Conservation (phyloP, 805 yeast genomes). For the Barnettozyma siamensis region DNA sequence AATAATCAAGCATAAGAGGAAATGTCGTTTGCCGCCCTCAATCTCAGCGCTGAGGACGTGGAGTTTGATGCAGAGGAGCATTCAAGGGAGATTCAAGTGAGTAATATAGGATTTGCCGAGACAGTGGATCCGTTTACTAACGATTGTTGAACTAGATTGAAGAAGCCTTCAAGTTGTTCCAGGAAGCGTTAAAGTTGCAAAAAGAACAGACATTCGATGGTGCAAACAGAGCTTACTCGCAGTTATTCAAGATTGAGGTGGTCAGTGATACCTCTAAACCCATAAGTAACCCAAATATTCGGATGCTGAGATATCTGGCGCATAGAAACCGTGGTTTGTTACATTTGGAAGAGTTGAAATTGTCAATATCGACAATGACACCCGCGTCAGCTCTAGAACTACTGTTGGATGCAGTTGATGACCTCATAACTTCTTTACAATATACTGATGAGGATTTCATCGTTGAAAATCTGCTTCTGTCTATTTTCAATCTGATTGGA, state of each 20-base stretch:
- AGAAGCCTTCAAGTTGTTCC: constrained; percentile 72
- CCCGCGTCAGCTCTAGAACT: constrained; percentile 9
- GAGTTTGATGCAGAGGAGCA: constrained; percentile 76
- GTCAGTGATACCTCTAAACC: constrained; percentile 40
- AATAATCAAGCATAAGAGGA: background rate
- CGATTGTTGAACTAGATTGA: no score
- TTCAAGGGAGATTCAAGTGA: constrained; percentile 78
- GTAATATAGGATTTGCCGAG: no score
- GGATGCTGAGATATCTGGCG: constrained; percentile 68
- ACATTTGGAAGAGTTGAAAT: constrained; percentile 36
- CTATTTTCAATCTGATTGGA: constrained; percentile 45
- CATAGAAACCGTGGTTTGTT: constrained; percentile 79
- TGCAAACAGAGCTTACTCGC: constrained; percentile 53
- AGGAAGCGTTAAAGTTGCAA: constrained; percentile 61
- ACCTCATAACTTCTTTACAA: constrained; percentile 56
- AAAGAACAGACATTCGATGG: constrained; percentile 39
- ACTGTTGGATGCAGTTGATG: constrained; percentile 41
- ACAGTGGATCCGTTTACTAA: no score
- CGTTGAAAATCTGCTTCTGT: constrained; percentile 43
- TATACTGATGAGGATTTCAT: constrained; percentile 64
- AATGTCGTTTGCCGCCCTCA: constrained; percentile 74
- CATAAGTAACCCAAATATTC: constrained; percentile 57
- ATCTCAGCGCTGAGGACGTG: constrained; percentile 66
- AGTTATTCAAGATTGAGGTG: constrained; percentile 64
- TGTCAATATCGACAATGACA: constrained; percentile 12